These are phyloP conservation scores for Firmiana major DNA, from an alignment of 345 rosid species.

Conservation along the genomic window DNA sequence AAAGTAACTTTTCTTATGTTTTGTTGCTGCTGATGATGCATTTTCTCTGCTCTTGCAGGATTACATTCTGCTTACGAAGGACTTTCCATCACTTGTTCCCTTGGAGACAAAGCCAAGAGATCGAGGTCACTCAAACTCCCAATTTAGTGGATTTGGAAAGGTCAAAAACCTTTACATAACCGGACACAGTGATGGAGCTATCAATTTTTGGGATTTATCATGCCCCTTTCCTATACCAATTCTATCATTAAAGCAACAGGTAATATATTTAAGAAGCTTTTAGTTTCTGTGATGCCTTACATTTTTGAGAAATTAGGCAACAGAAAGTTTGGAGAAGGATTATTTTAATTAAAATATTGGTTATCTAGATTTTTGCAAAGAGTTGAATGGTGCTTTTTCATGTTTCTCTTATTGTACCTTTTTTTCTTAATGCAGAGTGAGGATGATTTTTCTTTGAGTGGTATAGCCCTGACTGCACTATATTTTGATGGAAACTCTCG, in stretches of 20 bases:
- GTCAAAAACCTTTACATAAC: conserved; percentile 72
- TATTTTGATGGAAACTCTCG: conserved; percentile 51
- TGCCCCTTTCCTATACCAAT: conserved; percentile 62
- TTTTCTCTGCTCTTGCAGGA: conserved; percentile 43
- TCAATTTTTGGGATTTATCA: conserved; percentile 79
- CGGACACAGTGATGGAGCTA: conserved; percentile 82
- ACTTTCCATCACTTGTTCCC: conserved; percentile 52
- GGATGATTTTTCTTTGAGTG: conserved; percentile 59
- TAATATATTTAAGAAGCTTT: conserved; percentile 13
- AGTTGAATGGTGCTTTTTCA: not conserved
- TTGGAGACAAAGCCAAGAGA: conserved; percentile 55
- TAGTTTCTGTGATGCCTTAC: not conserved
- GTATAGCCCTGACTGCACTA: conserved; percentile 59
- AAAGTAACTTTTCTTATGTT: not conserved
- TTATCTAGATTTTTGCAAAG: not conserved
- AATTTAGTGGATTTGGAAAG: conserved; percentile 65
- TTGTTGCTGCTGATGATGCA: not conserved
- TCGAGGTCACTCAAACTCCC: conserved; percentile 31
- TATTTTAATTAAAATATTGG: not conserved
- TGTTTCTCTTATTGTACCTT: not conserved
- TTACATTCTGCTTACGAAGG: conserved; percentile 49
- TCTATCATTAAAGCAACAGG: conserved; percentile 76
- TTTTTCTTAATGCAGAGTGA: conserved; percentile 51
- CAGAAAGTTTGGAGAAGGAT: not conserved
- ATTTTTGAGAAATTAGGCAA: too few relatives aligned